Evolutionary conservation across 2,329 filamentous ascomycete genomes (phyloP).

Genomic region (Xylariomycetidae sp.): DNA sequence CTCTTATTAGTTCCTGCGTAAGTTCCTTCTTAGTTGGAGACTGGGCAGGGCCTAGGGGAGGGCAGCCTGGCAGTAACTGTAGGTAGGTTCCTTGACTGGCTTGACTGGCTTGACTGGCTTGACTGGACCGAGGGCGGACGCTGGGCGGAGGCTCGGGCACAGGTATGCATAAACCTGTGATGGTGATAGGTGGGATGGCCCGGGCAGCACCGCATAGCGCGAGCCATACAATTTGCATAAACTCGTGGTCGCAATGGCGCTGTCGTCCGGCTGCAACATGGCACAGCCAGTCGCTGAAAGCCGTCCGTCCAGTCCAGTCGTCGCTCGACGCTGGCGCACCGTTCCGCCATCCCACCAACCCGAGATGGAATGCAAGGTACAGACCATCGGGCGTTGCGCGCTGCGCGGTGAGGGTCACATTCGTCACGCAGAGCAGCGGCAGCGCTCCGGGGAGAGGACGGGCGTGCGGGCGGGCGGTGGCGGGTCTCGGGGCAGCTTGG

Average conservation of each 20-base stretch:
- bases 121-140: no score
- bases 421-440: conserved; percentile 1
- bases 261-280: conserved; percentile 25
- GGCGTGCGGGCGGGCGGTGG: conserved; percentile 3
- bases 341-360: conserved; percentile 17
- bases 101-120: no score
- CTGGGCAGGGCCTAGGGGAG: no score
- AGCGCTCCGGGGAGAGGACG: conserved; percentile 3
- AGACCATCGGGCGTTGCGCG: conserved; percentile 14
- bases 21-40: no score
- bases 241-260: conserved; percentile 15
- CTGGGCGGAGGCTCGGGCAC: no score
- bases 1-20: no score
- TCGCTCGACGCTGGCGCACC: conserved; percentile 19
- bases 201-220: conserved; percentile 19
- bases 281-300: conserved; percentile 25
- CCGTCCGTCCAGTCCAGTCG: conserved; percentile 13
- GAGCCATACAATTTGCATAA: conserved; percentile 26
- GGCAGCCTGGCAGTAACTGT: no score
- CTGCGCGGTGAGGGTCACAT: conserved; percentile 5
- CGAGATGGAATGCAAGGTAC: conserved; percentile 22
- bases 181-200: conserved; percentile 24
- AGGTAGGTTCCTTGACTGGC: conserved; percentile 10
- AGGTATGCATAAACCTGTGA: conserved; percentile 18
- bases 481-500: conserved; percentile 5